Evolutionary conservation across 352 stramenopile genomes (phyloP), one percentile per base, ranked within the genome.

Genomic region (Plasmopara halstedii): DNA sequence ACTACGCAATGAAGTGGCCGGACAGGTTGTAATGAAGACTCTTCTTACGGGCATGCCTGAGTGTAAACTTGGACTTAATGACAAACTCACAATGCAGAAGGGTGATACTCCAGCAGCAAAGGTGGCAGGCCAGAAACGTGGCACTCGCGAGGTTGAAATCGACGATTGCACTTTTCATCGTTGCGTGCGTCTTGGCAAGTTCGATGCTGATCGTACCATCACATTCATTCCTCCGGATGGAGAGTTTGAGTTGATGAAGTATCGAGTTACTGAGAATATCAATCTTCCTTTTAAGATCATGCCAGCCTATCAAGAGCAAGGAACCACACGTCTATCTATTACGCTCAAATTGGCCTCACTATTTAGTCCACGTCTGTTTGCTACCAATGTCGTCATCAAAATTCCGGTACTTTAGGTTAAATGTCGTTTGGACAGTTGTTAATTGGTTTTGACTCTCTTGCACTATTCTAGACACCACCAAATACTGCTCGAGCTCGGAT

Each of bases 191-290:
- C 75, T 99, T 10, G 94, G 95, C 58, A 97, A 98, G 60, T 99
- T 99, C 65, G 95, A 99, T 68, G 88, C 95, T 20, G 96, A 99
- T 56, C 74, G 71, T 38, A 90, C 73, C 25, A 98, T 99, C 70
- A 97, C 94, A 26, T 99, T 99, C 65, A 97, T 98, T 54, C 96
- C 96, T 6, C 96, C 95, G 0, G 95, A 99, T 70, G 95, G 96
- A 35, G 95, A 99, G 72, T 99, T 99, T 61, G 95, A 99, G 70
- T 73, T 99, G 37, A 99, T 99, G 96, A 93, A 95, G 67, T 97
- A 97, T 66, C 86, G 90, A 25, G 91, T 98, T 40, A 97, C 88
- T 7, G 95, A 98, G 69, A 98, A 98, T 67, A 96, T 99, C 50
- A 97, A 98, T 63, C 53, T 98, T 35, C 95, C 95, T n/a, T 98